Evolutionary conservation across 352 stramenopile species (phyloP).

Genomic region (Stramenopiles sp.): DNA sequence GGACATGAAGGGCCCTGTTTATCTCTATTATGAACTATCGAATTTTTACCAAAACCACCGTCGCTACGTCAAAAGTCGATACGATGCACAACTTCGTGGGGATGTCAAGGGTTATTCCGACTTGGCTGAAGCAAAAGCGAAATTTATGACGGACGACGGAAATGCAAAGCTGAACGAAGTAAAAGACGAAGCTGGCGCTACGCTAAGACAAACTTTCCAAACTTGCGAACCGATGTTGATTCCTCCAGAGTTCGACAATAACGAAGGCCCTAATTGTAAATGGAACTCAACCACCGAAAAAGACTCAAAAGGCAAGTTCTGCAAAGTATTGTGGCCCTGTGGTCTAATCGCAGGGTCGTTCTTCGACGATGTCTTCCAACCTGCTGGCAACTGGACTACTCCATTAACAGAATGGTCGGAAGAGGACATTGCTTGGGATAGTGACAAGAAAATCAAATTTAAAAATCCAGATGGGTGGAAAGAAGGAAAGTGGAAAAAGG

Average conservation of each 20-base stretch:
- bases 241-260: too few species aligned
- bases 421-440: slow-evolving; percentile 85
- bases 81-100: slow-evolving; percentile 57
- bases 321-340: slow-evolving; percentile 9
- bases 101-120: background rate
- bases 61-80: slow-evolving; percentile 66
- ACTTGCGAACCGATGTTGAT: too few species aligned
- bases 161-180: background rate
- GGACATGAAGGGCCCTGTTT: slow-evolving; percentile 82
- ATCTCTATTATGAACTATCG: slow-evolving; percentile 94
- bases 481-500: background rate
- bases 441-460: slow-evolving; percentile 83
- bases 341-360: slow-evolving; percentile 9
- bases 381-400: background rate
- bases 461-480: slow-evolving; percentile 47
- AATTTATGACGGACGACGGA: background rate
- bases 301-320: background rate
- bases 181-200: background rate
- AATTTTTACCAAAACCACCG: slow-evolving; percentile 99
- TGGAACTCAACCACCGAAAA: too few species aligned
- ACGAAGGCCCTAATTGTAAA: too few species aligned
- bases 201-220: too few species aligned
- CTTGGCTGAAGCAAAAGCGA: background rate
- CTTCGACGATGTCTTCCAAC: background rate
- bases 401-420: too few species aligned